Percentiles rank a stretch among this genome's conserved stretches.
phyloP scores from a whole-genome alignment of 768 basidiomycete species.

The Leccinellum luteum region DNA sequence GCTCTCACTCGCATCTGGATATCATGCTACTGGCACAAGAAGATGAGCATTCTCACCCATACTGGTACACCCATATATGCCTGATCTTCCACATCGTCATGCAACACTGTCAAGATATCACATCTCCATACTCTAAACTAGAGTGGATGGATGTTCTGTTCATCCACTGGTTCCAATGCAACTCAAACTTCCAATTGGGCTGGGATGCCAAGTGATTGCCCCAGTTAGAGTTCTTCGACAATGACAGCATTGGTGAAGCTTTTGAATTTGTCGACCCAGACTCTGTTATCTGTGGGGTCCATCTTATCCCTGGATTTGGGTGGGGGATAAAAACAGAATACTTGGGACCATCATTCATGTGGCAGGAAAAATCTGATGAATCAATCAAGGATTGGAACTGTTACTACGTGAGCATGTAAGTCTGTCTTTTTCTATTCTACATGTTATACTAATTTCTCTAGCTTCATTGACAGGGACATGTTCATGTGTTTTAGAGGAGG shows the following conservation, averaged over 20 bases:
- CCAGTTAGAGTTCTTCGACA: constrained; percentile 37
- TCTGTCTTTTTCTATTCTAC: background rate
- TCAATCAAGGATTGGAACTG: constrained; percentile 21
- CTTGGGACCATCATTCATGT: background rate
- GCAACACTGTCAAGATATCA: background rate
- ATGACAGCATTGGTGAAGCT: constrained; percentile 18
- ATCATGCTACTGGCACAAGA: constrained; percentile 35
- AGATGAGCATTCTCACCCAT: constrained; percentile 31
- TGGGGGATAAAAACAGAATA: background rate
- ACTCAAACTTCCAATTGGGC: constrained; percentile 24
- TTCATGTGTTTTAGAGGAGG: constrained; percentile 31
- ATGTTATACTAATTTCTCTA: background rate
- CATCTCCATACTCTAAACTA: background rate
- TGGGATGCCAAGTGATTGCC: constrained; percentile 28
- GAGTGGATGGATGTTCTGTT: constrained; percentile 40
- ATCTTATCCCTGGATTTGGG: constrained; percentile 43
- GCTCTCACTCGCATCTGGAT: constrained; percentile 29
- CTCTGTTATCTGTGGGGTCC: constrained; percentile 36
- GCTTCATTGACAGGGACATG: constrained; percentile 2
- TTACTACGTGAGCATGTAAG: constrained; percentile 29
- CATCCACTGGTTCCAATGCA: constrained; percentile 38
- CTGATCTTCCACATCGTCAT: constrained; percentile 13
- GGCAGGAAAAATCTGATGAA: background rate
- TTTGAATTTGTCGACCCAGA: constrained; percentile 49
- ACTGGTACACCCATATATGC: constrained; percentile 33